Evolutionary conservation across 2,329 filamentous ascomycete species (phyloP).

Genomic region (Colletotrichum echinochloae): DNA sequence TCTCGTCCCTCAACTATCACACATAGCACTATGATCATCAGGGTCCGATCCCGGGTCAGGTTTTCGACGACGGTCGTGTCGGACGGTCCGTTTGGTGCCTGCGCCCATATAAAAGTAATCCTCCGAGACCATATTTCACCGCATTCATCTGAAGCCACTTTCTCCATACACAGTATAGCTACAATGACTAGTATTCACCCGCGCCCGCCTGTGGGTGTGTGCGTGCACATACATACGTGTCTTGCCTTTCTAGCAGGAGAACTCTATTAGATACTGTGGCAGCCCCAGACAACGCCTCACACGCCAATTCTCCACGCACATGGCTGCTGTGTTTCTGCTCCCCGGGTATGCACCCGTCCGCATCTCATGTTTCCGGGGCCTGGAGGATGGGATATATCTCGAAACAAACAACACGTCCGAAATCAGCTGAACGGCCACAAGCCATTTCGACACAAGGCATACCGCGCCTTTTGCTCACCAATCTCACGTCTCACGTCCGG

Average conservation of each 20-base stretch:
- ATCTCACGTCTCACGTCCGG: background rate
- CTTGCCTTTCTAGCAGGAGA: slow-evolving; percentile 6
- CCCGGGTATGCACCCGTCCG: background rate
- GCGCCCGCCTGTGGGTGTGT: background rate
- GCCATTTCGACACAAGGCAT: slow-evolving; percentile 20
- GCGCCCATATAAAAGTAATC: slow-evolving; percentile 1
- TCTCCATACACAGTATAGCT: slow-evolving; percentile 2
- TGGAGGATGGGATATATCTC: no score
- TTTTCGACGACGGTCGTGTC: slow-evolving; percentile 15
- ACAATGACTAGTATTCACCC: slow-evolving; percentile 4
- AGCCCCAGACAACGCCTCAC: slow-evolving; percentile 12
- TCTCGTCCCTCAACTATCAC: slow-evolving; percentile 13
- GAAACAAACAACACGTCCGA: background rate
- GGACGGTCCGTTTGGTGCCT: slow-evolving; percentile 10
- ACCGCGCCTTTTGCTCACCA: slow-evolving; percentile 2
- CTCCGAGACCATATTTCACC: slow-evolving; percentile 16
- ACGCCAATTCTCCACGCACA: background rate
- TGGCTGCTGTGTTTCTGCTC: background rate
- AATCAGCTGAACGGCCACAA: slow-evolving; percentile 23
- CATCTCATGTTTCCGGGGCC: background rate
- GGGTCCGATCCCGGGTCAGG: slow-evolving; percentile 33
- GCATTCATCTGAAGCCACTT: slow-evolving; percentile 33
- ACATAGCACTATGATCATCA: slow-evolving; percentile 24
- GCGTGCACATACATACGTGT: background rate
- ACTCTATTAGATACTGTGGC: slow-evolving; percentile 16